A percentile compares a stretch with the other conserved stretches of the same genome.
Evolutionary conservation across 805 yeast species (phyloP).

Genomic region (Middelhovenomyces tepae): DNA sequence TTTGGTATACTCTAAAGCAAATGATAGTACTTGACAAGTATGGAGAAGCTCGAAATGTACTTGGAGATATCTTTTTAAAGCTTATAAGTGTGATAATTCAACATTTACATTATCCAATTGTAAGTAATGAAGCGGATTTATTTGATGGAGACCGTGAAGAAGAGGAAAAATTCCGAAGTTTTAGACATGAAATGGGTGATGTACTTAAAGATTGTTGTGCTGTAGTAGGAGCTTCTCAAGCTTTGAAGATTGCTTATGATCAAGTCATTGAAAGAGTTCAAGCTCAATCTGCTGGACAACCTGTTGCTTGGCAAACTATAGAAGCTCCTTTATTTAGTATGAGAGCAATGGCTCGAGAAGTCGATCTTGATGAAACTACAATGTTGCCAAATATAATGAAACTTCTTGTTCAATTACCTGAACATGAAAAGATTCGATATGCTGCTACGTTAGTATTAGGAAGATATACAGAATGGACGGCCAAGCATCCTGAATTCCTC

Average conservation of each 20-base stretch:
- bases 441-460: constrained; percentile 91
- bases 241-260: constrained; percentile 61
- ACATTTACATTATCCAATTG: constrained; percentile 68
- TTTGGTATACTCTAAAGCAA: constrained; percentile 81
- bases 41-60: constrained; percentile 40
- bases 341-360: constrained; percentile 92
- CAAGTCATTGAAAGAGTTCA: constrained; percentile 39
- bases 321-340: constrained; percentile 87
- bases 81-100: constrained; percentile 52
- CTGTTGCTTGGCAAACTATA: constrained; percentile 66
- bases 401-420: constrained; percentile 60
- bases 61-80: constrained; percentile 47
- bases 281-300: constrained; percentile 28
- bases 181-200: constrained; percentile 95
- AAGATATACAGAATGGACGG: constrained; percentile 94
- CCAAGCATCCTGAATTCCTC: constrained; percentile 71
- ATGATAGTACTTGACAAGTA: constrained; percentile 54
- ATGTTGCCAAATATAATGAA: constrained; percentile 73
- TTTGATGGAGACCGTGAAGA: constrained; percentile 67
- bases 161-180: constrained; percentile 88
- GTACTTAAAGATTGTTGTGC: constrained; percentile 94
- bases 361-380: constrained; percentile 53
- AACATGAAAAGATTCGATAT: constrained; percentile 77
- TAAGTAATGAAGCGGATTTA: constrained; percentile 33
- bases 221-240: constrained; percentile 68